phyloP scores from a whole-genome alignment of 805 yeast species.

The Priceomyces castillae region DNA sequence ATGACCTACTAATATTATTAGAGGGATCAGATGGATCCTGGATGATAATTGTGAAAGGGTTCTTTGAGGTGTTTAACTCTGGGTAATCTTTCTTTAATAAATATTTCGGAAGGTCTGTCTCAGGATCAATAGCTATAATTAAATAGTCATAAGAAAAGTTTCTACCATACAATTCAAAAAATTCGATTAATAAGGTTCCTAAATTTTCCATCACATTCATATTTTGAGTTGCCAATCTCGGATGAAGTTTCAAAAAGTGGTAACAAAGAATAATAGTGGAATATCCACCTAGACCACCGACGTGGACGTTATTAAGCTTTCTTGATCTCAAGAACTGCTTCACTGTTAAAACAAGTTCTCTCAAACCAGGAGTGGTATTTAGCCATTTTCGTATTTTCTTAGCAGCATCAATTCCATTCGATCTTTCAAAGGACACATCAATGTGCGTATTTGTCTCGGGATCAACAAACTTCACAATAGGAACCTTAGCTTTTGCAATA shows the following conservation, averaged over 20 bases:
- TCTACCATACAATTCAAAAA: constrained; percentile 88
- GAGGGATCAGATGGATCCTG: constrained; percentile 84
- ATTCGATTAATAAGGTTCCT: constrained; percentile 85
- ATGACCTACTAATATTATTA: constrained; percentile 85
- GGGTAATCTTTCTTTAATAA: constrained; percentile 55
- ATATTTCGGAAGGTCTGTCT: constrained; percentile 56
- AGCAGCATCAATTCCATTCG: constrained; percentile 82
- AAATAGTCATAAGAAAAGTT: constrained; percentile 82
- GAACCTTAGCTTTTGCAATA: constrained; percentile 87
- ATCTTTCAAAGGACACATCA: constrained; percentile 86
- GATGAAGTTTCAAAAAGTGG: constrained; percentile 77
- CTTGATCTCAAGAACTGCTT: constrained; percentile 83
- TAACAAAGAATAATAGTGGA: constrained; percentile 85
- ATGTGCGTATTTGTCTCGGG: constrained; percentile 66
- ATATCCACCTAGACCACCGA: constrained; percentile 94
- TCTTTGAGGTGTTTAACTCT: constrained; percentile 48
- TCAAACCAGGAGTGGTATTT: constrained; percentile 65
- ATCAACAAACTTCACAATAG: constrained; percentile 89
- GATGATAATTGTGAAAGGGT: constrained; percentile 65
- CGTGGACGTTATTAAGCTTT: constrained; percentile 78
- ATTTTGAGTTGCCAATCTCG: constrained; percentile 63
- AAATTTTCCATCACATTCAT: constrained; percentile 70
- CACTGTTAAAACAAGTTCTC: constrained; percentile 77
- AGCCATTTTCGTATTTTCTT: constrained; percentile 74
- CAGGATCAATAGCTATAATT: constrained; percentile 60